Percentiles rank a stretch among this genome's conserved stretches.
Evolutionary conservation across 257 asterid genomes (phyloP).

Genomic region (Dorcoceras hygrometricum): DNA sequence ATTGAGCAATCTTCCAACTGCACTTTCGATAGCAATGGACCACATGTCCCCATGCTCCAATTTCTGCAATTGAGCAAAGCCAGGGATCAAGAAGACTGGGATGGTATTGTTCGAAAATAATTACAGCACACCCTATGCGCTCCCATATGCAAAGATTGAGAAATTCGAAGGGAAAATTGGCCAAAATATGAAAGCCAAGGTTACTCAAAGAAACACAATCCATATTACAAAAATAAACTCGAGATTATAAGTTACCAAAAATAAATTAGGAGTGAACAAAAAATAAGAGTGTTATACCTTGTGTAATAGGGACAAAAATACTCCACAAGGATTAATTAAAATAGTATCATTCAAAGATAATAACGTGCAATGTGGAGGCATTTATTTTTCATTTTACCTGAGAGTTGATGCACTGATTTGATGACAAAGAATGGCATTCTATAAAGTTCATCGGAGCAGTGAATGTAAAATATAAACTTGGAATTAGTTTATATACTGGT

Average conservation of each 20-base stretch:
- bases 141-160: conserved; percentile 15
- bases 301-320: not conserved
- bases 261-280: no score
- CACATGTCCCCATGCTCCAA: conserved; percentile 70
- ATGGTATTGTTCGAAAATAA: conserved; percentile 10
- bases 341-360: no score
- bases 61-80: conserved; percentile 46
- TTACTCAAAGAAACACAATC: not conserved
- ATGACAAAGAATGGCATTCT: conserved; percentile 1
- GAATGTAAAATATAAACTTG: no score
- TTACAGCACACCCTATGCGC: conserved; percentile 2
- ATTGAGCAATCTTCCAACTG: conserved; percentile 71
- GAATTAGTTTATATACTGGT: no score
- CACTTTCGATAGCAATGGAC: conserved; percentile 82
- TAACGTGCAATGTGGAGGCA: not conserved
- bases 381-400: conserved; percentile 10
- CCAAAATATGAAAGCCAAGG: conserved; percentile 14
- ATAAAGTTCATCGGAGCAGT: not conserved
- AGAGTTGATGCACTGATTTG: conserved; percentile 16
- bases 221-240: not conserved
- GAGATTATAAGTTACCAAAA: not conserved
- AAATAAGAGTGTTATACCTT: not conserved
- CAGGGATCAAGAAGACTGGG: conserved; percentile 21
- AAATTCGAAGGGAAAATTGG: conserved; percentile 15
- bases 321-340: not conserved